phyloP scores from a whole-genome alignment of 2,329 filamentous ascomycete genomes.

The Aschersonia sp. region DNA sequence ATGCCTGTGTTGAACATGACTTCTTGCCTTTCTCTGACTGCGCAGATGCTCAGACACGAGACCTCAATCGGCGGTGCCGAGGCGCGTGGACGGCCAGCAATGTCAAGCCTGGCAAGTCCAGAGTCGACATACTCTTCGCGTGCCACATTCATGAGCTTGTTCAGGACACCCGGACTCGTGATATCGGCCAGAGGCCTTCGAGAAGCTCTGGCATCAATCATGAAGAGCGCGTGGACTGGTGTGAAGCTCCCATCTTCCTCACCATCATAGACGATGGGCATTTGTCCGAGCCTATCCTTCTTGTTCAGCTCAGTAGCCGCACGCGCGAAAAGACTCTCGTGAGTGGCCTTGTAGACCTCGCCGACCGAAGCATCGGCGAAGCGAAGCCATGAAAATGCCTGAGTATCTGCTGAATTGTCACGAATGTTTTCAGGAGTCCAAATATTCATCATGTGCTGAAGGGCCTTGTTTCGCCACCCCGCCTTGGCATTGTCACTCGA shows the following conservation, averaged over 20 bases:
- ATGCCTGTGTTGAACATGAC: slow-evolving; percentile 66
- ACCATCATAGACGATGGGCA: slow-evolving; percentile 59
- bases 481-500: slow-evolving; percentile 59
- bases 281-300: slow-evolving; percentile 44
- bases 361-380: slow-evolving; percentile 65
- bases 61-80: slow-evolving; percentile 79
- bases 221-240: slow-evolving; percentile 66
- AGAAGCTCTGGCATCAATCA: slow-evolving; percentile 58
- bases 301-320: slow-evolving; percentile 45
- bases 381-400: slow-evolving; percentile 77
- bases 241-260: slow-evolving; percentile 45
- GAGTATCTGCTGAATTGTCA: slow-evolving; percentile 42
- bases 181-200: slow-evolving; percentile 53
- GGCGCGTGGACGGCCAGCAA: slow-evolving; percentile 63
- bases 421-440: slow-evolving; percentile 71
- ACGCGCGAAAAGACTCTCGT: slow-evolving; percentile 58
- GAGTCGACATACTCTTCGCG: slow-evolving; percentile 48
- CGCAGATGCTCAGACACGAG: slow-evolving; percentile 53
- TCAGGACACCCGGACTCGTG: slow-evolving; percentile 57
- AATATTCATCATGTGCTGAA: slow-evolving; percentile 77
- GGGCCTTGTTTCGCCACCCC: slow-evolving; percentile 66
- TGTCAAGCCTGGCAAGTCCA: slow-evolving; percentile 66
- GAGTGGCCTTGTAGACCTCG: slow-evolving; percentile 58
- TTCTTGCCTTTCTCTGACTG: slow-evolving; percentile 52
- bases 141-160: slow-evolving; percentile 67